Percentiles rank a stretch among this genome's conserved stretches.
Evolutionary conservation across 768 basidiomycete species (phyloP).

Genomic region (Auricularia sp.): DNA sequence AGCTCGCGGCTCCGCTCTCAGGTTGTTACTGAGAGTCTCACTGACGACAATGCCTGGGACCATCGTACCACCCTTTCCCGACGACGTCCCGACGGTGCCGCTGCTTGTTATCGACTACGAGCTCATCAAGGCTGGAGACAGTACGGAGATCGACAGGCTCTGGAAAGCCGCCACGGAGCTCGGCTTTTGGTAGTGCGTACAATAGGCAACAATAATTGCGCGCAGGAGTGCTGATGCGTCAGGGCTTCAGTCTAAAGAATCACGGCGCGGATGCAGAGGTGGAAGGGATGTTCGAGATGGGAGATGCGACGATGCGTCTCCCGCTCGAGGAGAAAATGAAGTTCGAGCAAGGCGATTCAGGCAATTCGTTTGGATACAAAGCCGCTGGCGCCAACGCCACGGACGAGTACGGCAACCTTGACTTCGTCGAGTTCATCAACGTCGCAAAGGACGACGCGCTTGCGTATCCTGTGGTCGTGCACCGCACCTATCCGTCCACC

Average conservation of each 20-base stretch:
- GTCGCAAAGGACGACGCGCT: constrained; percentile 60
- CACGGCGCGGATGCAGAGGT: constrained; percentile 41
- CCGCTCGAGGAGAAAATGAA: constrained; percentile 48
- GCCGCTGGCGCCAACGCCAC: constrained; percentile 51
- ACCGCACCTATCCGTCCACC: constrained; percentile 47
- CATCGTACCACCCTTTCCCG: constrained; percentile 35
- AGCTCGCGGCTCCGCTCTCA: too few species aligned
- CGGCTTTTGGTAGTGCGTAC: constrained; percentile 58
- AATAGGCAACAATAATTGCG: background rate
- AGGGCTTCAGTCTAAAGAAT: constrained; percentile 37
- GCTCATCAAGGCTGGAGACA: constrained; percentile 32
- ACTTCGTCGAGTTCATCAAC: constrained; percentile 52
- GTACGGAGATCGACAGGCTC: constrained; percentile 36
- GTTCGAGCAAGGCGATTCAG: constrained; percentile 45
- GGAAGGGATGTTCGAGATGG: constrained; percentile 45
- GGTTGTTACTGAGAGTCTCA: too few species aligned
- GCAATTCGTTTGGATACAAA: constrained; percentile 47
- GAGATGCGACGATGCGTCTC: constrained; percentile 41
- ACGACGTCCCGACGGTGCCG: constrained; percentile 41
- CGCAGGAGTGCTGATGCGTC: background rate
- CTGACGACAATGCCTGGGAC: background rate
- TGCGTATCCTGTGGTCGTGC: constrained; percentile 41
- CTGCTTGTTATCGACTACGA: constrained; percentile 46
- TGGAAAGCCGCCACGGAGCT: constrained; percentile 49
- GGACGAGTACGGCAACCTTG: constrained; percentile 45